These are phyloP conservation scores for Fusarium staphyleae DNA, from an alignment of 2,329 filamentous ascomycete species.

Conservation along the genomic window DNA sequence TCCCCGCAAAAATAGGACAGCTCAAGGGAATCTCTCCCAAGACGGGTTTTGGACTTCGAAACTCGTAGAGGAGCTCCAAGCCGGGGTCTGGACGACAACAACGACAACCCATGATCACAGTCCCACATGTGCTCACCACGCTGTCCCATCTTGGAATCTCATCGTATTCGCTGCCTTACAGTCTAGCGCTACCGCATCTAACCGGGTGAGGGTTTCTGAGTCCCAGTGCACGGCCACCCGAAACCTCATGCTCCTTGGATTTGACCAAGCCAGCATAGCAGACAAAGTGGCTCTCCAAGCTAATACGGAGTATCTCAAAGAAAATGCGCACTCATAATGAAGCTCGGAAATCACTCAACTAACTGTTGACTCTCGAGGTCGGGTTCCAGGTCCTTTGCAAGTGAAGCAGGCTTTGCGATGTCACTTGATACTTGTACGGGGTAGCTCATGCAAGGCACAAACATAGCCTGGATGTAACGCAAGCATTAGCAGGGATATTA, in stretches of 20 bases:
- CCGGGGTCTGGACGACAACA: background rate
- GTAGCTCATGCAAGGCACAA: conserved; percentile 25
- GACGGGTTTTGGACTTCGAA: conserved; percentile 9
- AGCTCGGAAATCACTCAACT: conserved; percentile 34
- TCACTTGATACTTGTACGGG: conserved; percentile 18
- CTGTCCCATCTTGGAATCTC: conserved; percentile 12
- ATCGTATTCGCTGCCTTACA: conserved; percentile 32
- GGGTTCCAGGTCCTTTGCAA: background rate
- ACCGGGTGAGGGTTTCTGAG: conserved; percentile 27
- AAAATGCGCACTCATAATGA: no score
- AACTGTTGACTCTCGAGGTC: conserved; percentile 7
- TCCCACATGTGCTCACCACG: conserved; percentile 6
- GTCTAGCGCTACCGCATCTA: conserved; percentile 28
- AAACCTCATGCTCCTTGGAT: conserved; percentile 25
- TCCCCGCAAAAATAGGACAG: conserved; percentile 18
- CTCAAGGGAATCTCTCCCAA: no score
- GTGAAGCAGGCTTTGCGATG: conserved; percentile 1
- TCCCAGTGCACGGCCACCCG: conserved; percentile 23
- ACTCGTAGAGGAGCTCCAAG: conserved; percentile 6
- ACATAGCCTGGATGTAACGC: conserved; percentile 20
- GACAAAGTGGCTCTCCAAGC: background rate
- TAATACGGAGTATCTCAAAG: background rate
- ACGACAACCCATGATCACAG: conserved; percentile 3
- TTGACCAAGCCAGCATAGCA: background rate
- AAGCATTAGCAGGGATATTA: background rate